These are phyloP conservation scores for Chytridiales sp. DNA, from an alignment of 371 early-diverging fungal species.

Conservation along the genomic window DNA sequence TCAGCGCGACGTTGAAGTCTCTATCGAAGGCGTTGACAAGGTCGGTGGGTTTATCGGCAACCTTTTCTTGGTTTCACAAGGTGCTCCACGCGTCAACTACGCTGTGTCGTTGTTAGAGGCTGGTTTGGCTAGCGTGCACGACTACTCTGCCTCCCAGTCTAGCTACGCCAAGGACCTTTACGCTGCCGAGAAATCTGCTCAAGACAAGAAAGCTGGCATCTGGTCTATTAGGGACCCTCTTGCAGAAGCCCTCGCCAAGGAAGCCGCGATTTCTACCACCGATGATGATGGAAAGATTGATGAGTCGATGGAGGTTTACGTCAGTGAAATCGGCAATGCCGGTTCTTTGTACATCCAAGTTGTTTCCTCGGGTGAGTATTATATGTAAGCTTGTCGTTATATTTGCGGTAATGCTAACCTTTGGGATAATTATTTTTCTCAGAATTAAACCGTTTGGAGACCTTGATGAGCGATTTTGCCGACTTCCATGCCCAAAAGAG, in stretches of 20 bases:
- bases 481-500: conserved; percentile 50
- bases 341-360: conserved; percentile 77
- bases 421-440: conserved; percentile 5
- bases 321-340: conserved; percentile 77
- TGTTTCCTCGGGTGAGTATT: conserved; percentile 56
- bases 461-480: conserved; percentile 78
- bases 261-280: conserved; percentile 16
- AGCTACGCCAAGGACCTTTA: conserved; percentile 66
- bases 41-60: conserved; percentile 87
- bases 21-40: conserved; percentile 84
- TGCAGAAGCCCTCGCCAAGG: conserved; percentile 37
- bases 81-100: conserved; percentile 27
- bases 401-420: background rate
- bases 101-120: conserved; percentile 63
- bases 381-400: background rate
- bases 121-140: conserved; percentile 81
- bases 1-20: conserved; percentile 91
- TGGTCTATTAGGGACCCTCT: conserved; percentile 41
- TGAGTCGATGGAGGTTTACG: conserved; percentile 53
- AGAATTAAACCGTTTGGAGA: conserved; percentile 68
- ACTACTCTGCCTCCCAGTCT: conserved; percentile 81
- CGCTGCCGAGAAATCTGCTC: conserved; percentile 78
- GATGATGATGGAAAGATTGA: conserved; percentile 21
- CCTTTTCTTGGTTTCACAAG: conserved; percentile 54
- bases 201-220: conserved; percentile 61